A percentile compares a stretch with the other conserved stretches of the same genome.
These are phyloP conservation scores for Arthrobotrys musiformis DNA, from an alignment of 2,329 filamentous ascomycete genomes.

Conservation along the genomic window DNA sequence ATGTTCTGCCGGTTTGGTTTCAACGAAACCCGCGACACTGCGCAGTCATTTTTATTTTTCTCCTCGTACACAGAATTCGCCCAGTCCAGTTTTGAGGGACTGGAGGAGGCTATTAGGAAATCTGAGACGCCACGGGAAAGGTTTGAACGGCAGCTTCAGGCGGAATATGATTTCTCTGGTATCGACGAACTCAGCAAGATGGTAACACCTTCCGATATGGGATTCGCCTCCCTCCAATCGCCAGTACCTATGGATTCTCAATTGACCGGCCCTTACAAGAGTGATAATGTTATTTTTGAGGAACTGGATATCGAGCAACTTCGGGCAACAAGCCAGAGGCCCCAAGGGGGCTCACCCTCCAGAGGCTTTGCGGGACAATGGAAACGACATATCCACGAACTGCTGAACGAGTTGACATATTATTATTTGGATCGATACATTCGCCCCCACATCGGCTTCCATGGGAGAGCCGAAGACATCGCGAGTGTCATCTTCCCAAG, in stretches of 20 bases:
- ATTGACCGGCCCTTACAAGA: neutral
- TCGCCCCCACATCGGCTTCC: neutral
- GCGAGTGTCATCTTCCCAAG: neutral
- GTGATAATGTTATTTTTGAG: neutral
- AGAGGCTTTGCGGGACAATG: neutral
- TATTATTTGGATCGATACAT: conserved; percentile 15
- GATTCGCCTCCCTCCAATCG: neutral
- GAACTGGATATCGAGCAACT: neutral
- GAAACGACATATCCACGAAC: neutral
- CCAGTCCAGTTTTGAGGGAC: neutral
- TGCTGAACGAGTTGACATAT: conserved; percentile 15
- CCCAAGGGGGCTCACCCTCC: no score
- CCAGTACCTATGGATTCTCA: neutral
- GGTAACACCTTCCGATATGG: neutral
- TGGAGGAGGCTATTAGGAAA: neutral
- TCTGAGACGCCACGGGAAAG: conserved; percentile 8
- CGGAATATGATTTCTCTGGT: conserved; percentile 27
- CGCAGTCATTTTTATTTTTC: conserved; percentile 32
- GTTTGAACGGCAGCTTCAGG: conserved; percentile 20
- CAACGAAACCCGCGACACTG: neutral
- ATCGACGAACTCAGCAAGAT: neutral
- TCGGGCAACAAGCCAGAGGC: neutral
- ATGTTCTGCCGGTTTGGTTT: conserved; percentile 50
- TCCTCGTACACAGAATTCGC: conserved; percentile 19
- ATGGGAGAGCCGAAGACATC: neutral